These are phyloP conservation scores for Diutina neorugosa DNA, from an alignment of 1,139 yeast genomes.

Conservation along the genomic window DNA sequence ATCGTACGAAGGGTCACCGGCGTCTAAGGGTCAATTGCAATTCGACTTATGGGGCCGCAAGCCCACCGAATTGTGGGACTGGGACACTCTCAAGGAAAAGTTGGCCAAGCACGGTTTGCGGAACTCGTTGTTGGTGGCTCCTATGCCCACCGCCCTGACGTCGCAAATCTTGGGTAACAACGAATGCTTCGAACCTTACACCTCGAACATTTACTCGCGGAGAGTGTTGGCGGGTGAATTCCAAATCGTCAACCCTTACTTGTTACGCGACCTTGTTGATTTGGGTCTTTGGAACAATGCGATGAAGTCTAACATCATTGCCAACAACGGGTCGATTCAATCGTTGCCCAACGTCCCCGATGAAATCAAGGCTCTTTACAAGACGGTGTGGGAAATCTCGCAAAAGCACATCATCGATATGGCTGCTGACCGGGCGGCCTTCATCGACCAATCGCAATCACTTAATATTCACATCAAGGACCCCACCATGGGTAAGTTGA, in stretches of 20 bases:
- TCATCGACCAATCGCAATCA: conserved; percentile 89
- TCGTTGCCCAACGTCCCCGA: conserved; percentile 63
- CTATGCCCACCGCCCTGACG: conserved; percentile 93
- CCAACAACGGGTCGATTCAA: conserved; percentile 82
- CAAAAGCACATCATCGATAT: conserved; percentile 81
- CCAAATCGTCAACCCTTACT: conserved; percentile 77
- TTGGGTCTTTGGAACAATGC: conserved; percentile 72
- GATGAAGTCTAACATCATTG: conserved; percentile 70
- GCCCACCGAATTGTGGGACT: conserved; percentile 62
- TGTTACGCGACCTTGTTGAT: conserved; percentile 71
- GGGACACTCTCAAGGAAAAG: conserved; percentile 57
- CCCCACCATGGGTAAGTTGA: conserved; percentile 87
- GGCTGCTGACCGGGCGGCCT: conserved; percentile 94
- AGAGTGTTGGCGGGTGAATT: conserved; percentile 83
- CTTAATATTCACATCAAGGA: conserved; percentile 75
- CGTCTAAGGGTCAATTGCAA: conserved; percentile 67
- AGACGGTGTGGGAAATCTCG: conserved; percentile 94
- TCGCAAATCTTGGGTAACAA: conserved; percentile 83
- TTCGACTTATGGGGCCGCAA: conserved; percentile 72
- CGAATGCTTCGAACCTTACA: conserved; percentile 87
- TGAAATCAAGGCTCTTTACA: conserved; percentile 66
- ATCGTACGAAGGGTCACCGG: conserved; percentile 68
- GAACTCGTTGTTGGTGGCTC: conserved; percentile 77
- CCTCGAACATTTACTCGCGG: conserved; percentile 78
- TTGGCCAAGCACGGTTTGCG: conserved; percentile 57